Conservation (phyloP, 2,329 filamentous ascomycete species). For the Hansfordia pulvinata region DNA sequence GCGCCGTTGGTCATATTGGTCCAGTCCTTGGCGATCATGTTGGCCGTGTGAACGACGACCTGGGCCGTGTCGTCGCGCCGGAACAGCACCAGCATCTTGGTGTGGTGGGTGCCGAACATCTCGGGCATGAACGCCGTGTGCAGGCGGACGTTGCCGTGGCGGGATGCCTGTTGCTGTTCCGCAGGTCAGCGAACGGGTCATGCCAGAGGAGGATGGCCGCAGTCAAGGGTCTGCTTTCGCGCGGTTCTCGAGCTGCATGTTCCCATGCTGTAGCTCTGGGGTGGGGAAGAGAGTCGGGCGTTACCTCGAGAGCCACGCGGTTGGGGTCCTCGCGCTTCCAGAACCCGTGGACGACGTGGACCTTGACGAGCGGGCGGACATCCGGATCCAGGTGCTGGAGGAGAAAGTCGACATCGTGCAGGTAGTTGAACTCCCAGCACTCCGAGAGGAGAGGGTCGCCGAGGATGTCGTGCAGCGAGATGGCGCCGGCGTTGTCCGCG, state of each 20-base stretch:
- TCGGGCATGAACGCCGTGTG: conserved; percentile 70
- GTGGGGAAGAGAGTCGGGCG: conserved; percentile 5
- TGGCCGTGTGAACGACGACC: conserved; percentile 77
- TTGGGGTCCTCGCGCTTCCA: conserved; percentile 54
- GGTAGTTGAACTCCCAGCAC: conserved; percentile 58
- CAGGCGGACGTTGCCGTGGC: conserved; percentile 54
- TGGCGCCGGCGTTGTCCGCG: conserved; percentile 47
- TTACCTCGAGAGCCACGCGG: conserved; percentile 42
- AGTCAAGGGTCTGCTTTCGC: no score
- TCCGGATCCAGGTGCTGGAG: conserved; percentile 39
- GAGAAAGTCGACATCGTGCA: conserved; percentile 46
- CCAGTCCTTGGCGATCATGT: conserved; percentile 85
- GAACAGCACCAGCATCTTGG: conserved; percentile 79
- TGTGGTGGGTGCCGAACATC: conserved; percentile 73
- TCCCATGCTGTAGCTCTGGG: no score
- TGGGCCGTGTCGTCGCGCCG: conserved; percentile 65
- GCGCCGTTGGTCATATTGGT: conserved; percentile 74
- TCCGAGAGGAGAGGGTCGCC: conserved; percentile 61
- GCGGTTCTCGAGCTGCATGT: no score
- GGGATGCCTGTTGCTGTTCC: conserved; percentile 42
- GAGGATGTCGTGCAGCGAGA: conserved; percentile 54
- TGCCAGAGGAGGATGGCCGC: no score
- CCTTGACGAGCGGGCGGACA: conserved; percentile 29
- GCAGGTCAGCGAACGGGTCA: no score
- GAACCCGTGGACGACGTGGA: conserved; percentile 47